Percentiles rank a stretch among this genome's conserved stretches.
Conservation (phyloP, 352 stramenopile species). For the Phytophthora chlamydospora region DNA sequence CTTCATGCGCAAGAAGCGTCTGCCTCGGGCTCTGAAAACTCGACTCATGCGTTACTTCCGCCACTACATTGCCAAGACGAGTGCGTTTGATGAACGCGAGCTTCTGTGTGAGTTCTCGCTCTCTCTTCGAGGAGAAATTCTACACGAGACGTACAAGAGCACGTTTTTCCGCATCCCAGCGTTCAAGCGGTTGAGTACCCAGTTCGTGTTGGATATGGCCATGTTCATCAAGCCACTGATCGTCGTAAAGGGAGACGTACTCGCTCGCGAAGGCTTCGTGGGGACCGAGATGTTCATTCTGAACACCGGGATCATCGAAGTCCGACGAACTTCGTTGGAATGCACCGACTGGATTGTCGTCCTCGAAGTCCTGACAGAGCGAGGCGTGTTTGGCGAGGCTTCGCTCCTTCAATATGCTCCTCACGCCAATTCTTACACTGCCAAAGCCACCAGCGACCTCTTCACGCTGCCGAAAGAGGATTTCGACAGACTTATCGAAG, state of each 20-base stretch:
- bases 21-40: constrained; percentile 55
- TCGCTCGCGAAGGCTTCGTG: constrained; percentile 66
- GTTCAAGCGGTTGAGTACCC: constrained; percentile 69
- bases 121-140: constrained; percentile 72
- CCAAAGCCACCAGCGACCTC: constrained; percentile 73
- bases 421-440: constrained; percentile 78
- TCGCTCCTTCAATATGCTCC: constrained; percentile 78
- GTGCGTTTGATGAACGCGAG: constrained; percentile 75
- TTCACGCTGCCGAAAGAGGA: constrained; percentile 84
- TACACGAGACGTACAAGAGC: constrained; percentile 78
- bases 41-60: constrained; percentile 76
- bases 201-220: constrained; percentile 86
- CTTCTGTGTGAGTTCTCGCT: constrained; percentile 80
- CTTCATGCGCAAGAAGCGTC: constrained; percentile 68
- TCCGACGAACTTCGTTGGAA: constrained; percentile 56
- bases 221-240: constrained; percentile 89
- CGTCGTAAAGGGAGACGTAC: constrained; percentile 64
- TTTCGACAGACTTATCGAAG: constrained; percentile 80
- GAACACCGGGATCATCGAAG: constrained; percentile 76
- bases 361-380: constrained; percentile 73
- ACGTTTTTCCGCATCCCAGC: constrained; percentile 79
- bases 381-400: constrained; percentile 70
- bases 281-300: constrained; percentile 87
- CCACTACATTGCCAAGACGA: constrained; percentile 83
- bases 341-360: constrained; percentile 74